Percentiles rank a stretch among this genome's conserved stretches.
Conservation (phyloP, 306 rosid genomes). For the Glycyrrhiza uralensis region DNA sequence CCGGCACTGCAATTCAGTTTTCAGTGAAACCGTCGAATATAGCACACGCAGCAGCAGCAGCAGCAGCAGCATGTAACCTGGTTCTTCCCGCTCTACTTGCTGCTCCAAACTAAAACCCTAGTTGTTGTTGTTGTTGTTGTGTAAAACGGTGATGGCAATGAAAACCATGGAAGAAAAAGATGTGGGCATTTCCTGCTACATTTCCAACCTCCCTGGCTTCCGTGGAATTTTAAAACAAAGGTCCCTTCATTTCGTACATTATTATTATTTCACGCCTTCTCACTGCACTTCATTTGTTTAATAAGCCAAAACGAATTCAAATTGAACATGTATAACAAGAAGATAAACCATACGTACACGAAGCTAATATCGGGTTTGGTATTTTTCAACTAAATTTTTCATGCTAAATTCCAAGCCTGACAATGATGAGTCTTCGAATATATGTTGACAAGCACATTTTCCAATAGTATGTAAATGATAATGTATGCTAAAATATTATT, state of each 20-base stretch:
- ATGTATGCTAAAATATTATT: neutral
- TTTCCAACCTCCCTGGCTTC: slow-evolving; percentile 83
- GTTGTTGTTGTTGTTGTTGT: neutral
- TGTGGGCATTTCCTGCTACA: slow-evolving; percentile 80
- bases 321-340: neutral
- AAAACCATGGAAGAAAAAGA: slow-evolving; percentile 64
- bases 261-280: neutral
- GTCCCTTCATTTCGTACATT: slow-evolving; percentile 27
- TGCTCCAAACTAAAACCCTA: slow-evolving; percentile 46
- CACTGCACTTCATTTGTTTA: neutral
- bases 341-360: neutral
- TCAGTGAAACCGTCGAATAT: neutral
- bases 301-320: neutral
- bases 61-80: neutral
- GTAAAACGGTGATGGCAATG: slow-evolving; percentile 27
- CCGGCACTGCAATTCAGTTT: neutral
- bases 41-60: slow-evolving; percentile 20
- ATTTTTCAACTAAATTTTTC: no score
- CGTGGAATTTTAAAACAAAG: slow-evolving; percentile 91
- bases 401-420: no score
- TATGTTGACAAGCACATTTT: neutral
- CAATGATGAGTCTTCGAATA: no score
- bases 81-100: neutral
- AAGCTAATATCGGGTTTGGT: no score
- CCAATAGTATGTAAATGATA: neutral